Percentiles rank a stretch among this genome's conserved stretches.
Conservation (phyloP, 441 rosid genomes). For the Rhodomyrtus psidioides region DNA sequence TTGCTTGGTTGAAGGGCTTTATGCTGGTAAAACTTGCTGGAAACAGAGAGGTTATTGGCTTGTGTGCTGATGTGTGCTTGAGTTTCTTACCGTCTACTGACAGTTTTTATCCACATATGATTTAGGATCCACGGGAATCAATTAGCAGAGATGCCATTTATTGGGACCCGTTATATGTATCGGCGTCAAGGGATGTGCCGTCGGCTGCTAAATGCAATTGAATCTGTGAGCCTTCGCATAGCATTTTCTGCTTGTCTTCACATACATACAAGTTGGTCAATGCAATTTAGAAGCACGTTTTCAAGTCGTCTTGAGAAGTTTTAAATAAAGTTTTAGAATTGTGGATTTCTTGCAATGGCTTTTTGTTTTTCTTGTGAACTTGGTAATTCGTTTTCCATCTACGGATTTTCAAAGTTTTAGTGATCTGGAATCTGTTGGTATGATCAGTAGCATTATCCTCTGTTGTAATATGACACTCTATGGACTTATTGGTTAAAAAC, state of each 20-base stretch:
- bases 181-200: constrained; percentile 98
- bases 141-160: constrained; percentile 98
- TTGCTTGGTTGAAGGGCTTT: neutral
- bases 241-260: neutral
- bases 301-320: neutral
- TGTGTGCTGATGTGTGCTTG: neutral
- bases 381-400: neutral
- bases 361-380: neutral
- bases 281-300: neutral
- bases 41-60: neutral
- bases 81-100: constrained; percentile 2
- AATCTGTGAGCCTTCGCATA: constrained; percentile 45
- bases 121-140: constrained; percentile 76
- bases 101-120: constrained; percentile 1
- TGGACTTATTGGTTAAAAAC: neutral
- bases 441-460: neutral
- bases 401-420: neutral
- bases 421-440: neutral
- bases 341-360: neutral
- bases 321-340: neutral
- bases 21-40: neutral
- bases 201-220: constrained; percentile 70
- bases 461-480: neutral
- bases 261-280: neutral
- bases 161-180: constrained; percentile 76